These are phyloP conservation scores for Schizosaccharomyces octosporus DNA, from an alignment of 805 yeast species.

Conservation along the genomic window DNA sequence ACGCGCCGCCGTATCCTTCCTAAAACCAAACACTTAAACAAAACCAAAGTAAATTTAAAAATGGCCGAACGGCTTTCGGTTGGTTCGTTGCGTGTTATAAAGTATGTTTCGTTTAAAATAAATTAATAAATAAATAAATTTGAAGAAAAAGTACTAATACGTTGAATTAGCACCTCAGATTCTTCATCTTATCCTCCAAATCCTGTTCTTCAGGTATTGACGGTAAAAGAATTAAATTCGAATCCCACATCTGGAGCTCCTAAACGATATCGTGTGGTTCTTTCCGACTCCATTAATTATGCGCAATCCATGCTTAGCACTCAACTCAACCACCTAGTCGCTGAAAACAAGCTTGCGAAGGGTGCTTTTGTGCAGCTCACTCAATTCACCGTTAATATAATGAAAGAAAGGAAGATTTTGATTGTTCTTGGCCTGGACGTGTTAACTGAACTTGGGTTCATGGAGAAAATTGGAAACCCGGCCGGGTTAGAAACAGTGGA, in stretches of 20 bases:
- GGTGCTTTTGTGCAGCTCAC: conserved; percentile 6
- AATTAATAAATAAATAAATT: background rate
- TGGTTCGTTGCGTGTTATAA: background rate
- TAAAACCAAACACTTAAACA: background rate
- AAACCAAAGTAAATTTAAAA: background rate
- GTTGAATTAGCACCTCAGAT: background rate
- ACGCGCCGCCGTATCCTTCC: background rate
- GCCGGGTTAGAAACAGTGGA: background rate
- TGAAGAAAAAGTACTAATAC: background rate
- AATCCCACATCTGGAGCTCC: conserved; percentile 6
- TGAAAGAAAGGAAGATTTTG: conserved; percentile 6
- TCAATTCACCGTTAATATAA: conserved; percentile 4
- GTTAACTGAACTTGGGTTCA: conserved; percentile 5
- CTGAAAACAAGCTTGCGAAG: conserved; percentile 1
- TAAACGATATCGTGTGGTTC: conserved; percentile 6
- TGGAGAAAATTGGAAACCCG: conserved; percentile 8
- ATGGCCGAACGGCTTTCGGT: background rate
- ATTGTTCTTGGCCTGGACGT: conserved; percentile 5
- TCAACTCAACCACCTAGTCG: conserved; percentile 4
- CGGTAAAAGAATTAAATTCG: conserved; percentile 5
- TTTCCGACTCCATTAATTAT: conserved; percentile 8
- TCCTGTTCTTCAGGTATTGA: conserved; percentile 6
- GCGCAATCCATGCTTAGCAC: conserved; percentile 6
- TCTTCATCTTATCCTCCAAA: conserved; percentile 1
- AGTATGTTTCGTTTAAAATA: background rate